A percentile compares a stretch with the other conserved stretches of the same genome.
Evolutionary conservation across 2,329 filamentous ascomycete species (phyloP).

Genomic region (Orbilia brochopaga): DNA sequence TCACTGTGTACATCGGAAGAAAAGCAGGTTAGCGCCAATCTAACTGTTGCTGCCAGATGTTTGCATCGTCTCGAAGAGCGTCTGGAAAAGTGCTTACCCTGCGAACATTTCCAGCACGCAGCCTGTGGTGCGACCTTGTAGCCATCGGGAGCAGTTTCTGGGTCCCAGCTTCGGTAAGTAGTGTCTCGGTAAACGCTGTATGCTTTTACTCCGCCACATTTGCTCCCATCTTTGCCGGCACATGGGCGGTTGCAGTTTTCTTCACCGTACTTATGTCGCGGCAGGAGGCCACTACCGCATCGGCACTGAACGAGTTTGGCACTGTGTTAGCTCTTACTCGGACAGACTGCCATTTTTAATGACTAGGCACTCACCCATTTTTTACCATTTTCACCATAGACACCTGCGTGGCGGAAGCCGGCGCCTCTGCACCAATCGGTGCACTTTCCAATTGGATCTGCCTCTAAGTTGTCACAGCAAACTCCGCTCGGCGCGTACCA

Average conservation of each 20-base stretch:
- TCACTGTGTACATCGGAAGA: too few species aligned
- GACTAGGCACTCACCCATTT: slow-evolving; percentile 11
- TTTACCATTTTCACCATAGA: slow-evolving; percentile 19
- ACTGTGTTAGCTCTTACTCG: neutral
- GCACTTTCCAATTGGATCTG: slow-evolving; percentile 1
- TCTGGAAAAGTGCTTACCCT: too few species aligned
- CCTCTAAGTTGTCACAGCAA: too few species aligned
- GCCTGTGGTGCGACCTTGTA: neutral
- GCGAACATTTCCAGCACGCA: too few species aligned
- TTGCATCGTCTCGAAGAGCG: too few species aligned
- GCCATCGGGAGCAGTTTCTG: neutral
- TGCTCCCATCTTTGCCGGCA: neutral
- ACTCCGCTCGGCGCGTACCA: too few species aligned
- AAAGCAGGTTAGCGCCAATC: too few species aligned
- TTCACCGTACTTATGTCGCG: neutral
- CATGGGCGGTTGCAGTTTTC: slow-evolving; percentile 8
- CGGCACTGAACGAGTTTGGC: slow-evolving; percentile 5
- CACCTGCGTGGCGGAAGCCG: slow-evolving; percentile 30
- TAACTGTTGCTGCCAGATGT: too few species aligned
- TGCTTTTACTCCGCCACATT: slow-evolving; percentile 7
- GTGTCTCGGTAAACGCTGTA: slow-evolving; percentile 21
- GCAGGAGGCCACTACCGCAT: slow-evolving; percentile 13
- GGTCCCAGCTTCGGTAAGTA: slow-evolving; percentile 11
- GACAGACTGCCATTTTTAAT: neutral
- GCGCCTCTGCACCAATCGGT: slow-evolving; percentile 15